Evolutionary conservation across 2,329 filamentous ascomycete species (phyloP), one percentile per base, ranked within the genome.

Genomic region (Herpotrichia juniperi): DNA sequence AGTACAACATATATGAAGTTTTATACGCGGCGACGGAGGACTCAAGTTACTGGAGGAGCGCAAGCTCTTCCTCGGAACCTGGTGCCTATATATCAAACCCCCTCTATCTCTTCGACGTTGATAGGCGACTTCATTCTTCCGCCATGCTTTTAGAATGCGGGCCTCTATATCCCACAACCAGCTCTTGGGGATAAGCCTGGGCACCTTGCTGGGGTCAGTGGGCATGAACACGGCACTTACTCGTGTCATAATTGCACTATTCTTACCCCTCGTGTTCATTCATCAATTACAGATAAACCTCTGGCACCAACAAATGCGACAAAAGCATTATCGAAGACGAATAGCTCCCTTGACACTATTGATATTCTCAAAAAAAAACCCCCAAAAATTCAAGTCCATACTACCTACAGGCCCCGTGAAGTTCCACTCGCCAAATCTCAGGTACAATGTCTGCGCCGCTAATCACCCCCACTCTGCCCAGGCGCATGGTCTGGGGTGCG

Each of bases 401-500:
- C n/a, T n/a, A n/a, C n/a, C n/a, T n/a, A n/a, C n/a, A n/a, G n/a
- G n/a, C n/a, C n/a, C n/a, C n/a, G n/a, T n/a, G n/a, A n/a, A n/a
- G n/a, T 7, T 17, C 17, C 34, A n/a, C 34, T 32, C 19, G 44
- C 48, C 48, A 49, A 50, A 30, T 19, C 9, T 37, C 49, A 54
- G 51, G 51, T 35, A 54, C 51, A 57, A 57, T 57, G 17, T 57
- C 49, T 14, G n/a, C 1, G 11, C 28, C 14, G 16, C 51, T 46
- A 52, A 50, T 57, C 19, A 26, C 6, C 12, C n/a, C 4, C 9
- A 5, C 19, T 3, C 22, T 17, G 25, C 22, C 11, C 34, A 40
- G 45, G 40, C 34, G 30, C 28, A 32, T 19, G 14, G 48, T 46
- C 34, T 40, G 24, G 43, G 44, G 42, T 46, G 3, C 30, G 17